A percentile compares a stretch with the other conserved stretches of the same genome.
phyloP scores from a whole-genome alignment of 495 filamentous ascomycete genomes.

The Podospora australis region DNA sequence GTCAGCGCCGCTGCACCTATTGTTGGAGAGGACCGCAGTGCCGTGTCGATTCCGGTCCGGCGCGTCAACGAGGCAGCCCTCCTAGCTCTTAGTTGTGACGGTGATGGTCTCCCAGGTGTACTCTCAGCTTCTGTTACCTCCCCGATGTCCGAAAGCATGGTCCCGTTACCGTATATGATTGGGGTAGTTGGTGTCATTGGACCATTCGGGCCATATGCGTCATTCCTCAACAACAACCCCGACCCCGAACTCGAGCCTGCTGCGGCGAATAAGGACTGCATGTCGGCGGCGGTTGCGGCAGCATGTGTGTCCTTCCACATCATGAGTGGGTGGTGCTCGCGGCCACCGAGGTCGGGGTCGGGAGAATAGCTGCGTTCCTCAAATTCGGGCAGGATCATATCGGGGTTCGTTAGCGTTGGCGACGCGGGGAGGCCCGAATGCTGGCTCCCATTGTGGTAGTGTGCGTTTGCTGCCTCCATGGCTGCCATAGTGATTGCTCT shows the following conservation, averaged over 20 bases:
- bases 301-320: constrained; percentile 41
- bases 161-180: constrained; percentile 56
- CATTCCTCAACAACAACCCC: constrained; percentile 12
- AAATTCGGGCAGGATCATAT: constrained; percentile 77
- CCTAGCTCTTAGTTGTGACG: constrained; percentile 14
- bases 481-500: constrained; percentile 29
- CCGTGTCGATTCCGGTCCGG: constrained; percentile 15
- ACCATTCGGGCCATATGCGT: constrained; percentile 41
- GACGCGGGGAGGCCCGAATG: constrained; percentile 49
- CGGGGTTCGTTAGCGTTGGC: constrained; percentile 85
- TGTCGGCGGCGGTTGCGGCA: constrained; percentile 26
- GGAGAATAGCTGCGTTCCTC: constrained; percentile 46
- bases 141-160: constrained; percentile 66
- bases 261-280: constrained; percentile 28
- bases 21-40: constrained; percentile 32
- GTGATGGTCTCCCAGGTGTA: constrained; percentile 33
- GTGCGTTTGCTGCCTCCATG: constrained; percentile 29
- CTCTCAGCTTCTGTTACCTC: constrained; percentile 60
- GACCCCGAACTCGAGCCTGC: constrained; percentile 1
- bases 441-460: constrained; percentile 26
- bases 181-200: constrained; percentile 49
- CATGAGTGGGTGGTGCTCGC: constrained; percentile 32
- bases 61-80: constrained; percentile 16
- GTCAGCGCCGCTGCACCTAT: constrained; percentile 23
- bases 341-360: constrained; percentile 29